Percentiles rank a stretch among this genome's conserved stretches.
phyloP scores from a whole-genome alignment of 2,329 filamentous ascomycete species.

The Penicillium occitanis region DNA sequence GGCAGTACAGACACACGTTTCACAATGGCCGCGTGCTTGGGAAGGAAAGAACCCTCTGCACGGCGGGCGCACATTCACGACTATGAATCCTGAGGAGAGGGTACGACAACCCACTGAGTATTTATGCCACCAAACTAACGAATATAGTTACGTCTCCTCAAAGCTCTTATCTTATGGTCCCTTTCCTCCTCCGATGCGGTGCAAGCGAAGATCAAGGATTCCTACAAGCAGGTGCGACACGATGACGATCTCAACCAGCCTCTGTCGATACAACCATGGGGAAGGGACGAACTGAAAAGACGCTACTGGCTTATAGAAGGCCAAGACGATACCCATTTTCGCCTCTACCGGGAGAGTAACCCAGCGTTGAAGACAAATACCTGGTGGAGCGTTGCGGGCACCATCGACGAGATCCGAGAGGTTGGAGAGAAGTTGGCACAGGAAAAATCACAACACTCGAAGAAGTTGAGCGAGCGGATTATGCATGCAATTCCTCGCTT shows the following conservation, averaged over 20 bases:
- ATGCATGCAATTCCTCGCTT: slow-evolving; percentile 79
- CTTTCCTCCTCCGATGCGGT: slow-evolving; percentile 83
- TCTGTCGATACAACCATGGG: slow-evolving; percentile 87
- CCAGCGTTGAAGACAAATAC: slow-evolving; percentile 71
- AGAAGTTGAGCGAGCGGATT: slow-evolving; percentile 75
- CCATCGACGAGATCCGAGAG: slow-evolving; percentile 77
- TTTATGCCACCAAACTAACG: slow-evolving; percentile 12
- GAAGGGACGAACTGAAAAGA: slow-evolving; percentile 82
- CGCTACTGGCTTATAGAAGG: slow-evolving; percentile 94
- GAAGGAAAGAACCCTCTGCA: slow-evolving; percentile 77
- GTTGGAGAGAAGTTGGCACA: slow-evolving; percentile 74
- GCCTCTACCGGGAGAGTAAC: slow-evolving; percentile 91
- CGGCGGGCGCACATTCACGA: slow-evolving; percentile 75
- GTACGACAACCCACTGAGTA: slow-evolving; percentile 52
- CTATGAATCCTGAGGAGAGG: slow-evolving; percentile 76
- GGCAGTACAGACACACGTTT: slow-evolving; percentile 78
- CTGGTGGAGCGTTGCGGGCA: slow-evolving; percentile 91
- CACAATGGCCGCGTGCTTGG: slow-evolving; percentile 87
- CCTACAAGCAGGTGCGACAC: slow-evolving; percentile 83
- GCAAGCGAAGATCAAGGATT: slow-evolving; percentile 76
- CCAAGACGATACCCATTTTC: slow-evolving; percentile 87
- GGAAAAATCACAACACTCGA: slow-evolving; percentile 80
- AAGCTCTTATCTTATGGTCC: slow-evolving; percentile 82
- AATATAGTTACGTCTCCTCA: slow-evolving; percentile 73
- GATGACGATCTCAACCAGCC: slow-evolving; percentile 79